Evolutionary conservation across 495 filamentous ascomycete species (phyloP).

Genomic region (Hypoxylon lienhwacheense): DNA sequence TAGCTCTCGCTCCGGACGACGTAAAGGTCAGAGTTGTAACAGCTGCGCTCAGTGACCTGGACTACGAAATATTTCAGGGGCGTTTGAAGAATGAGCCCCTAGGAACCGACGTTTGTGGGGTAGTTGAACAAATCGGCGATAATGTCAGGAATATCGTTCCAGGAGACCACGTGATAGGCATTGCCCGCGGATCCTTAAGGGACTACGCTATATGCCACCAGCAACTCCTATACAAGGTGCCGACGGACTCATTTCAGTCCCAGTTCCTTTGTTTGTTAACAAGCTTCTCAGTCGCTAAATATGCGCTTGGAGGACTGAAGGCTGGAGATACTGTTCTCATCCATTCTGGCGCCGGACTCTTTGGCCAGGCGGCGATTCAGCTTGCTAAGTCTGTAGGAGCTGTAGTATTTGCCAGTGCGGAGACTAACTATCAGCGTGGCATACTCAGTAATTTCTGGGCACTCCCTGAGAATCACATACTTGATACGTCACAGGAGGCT

Average conservation of each 20-base stretch:
- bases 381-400: slow-evolving; percentile 48
- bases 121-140: slow-evolving; percentile 44
- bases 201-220: slow-evolving; percentile 28
- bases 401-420: slow-evolving; percentile 51
- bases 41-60: slow-evolving; percentile 6
- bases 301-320: slow-evolving; percentile 39
- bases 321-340: slow-evolving; percentile 52
- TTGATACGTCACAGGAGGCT: slow-evolving; percentile 35
- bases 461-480: slow-evolving; percentile 50
- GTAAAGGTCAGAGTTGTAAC: slow-evolving; percentile 17
- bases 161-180: slow-evolving; percentile 46
- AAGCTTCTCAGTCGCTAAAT: slow-evolving; percentile 50
- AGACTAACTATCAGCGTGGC: slow-evolving; percentile 40
- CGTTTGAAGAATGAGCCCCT: slow-evolving; percentile 31
- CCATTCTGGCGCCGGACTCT: slow-evolving; percentile 49
- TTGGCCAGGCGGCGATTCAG: slow-evolving; percentile 55
- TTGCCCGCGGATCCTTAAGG: slow-evolving; percentile 40
- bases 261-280: slow-evolving; percentile 47
- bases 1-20: slow-evolving; percentile 6
- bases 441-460: slow-evolving; percentile 42
- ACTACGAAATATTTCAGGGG: slow-evolving; percentile 32
- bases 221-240: slow-evolving; percentile 31
- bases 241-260: slow-evolving; percentile 40
- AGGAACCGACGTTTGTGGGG: slow-evolving; percentile 47
- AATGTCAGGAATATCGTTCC: slow-evolving; percentile 39